phyloP scores from a whole-genome alignment of 345 rosid species.

The Gossypium ekmanianum region DNA sequence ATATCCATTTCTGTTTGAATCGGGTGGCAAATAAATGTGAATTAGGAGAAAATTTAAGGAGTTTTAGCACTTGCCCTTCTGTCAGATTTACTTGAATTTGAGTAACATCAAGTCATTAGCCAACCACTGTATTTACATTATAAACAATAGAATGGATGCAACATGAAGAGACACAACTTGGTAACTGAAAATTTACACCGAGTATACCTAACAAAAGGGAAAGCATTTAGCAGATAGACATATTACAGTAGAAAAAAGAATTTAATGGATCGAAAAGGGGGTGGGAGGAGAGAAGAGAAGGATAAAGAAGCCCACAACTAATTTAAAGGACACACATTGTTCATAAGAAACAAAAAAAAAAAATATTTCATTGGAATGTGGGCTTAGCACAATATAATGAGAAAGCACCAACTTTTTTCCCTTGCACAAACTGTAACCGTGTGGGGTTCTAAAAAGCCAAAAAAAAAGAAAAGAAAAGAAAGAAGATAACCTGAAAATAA shows the following conservation, averaged over 20 bases:
- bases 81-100: neutral
- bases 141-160: neutral
- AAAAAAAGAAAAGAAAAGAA: neutral
- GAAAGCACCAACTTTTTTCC: neutral
- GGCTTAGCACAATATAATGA: conserved; percentile 10
- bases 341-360: neutral
- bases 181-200: neutral
- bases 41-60: neutral
- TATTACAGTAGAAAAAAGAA: neutral
- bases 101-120: neutral
- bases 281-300: neutral
- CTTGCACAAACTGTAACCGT: neutral
- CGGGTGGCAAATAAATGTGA: conserved; percentile 3
- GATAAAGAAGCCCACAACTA: conserved; percentile 1
- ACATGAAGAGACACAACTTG: neutral
- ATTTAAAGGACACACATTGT: neutral
- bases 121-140: neutral
- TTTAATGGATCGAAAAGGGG: neutral
- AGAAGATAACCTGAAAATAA: neutral
- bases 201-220: neutral
- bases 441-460: conserved; percentile 10
- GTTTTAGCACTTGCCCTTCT: neutral
- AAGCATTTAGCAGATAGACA: neutral
- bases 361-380: neutral
- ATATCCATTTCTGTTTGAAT: neutral